Conservation (phyloP, 2,329 filamentous ascomycete genomes). For the Phyllosticta ampelicida region DNA sequence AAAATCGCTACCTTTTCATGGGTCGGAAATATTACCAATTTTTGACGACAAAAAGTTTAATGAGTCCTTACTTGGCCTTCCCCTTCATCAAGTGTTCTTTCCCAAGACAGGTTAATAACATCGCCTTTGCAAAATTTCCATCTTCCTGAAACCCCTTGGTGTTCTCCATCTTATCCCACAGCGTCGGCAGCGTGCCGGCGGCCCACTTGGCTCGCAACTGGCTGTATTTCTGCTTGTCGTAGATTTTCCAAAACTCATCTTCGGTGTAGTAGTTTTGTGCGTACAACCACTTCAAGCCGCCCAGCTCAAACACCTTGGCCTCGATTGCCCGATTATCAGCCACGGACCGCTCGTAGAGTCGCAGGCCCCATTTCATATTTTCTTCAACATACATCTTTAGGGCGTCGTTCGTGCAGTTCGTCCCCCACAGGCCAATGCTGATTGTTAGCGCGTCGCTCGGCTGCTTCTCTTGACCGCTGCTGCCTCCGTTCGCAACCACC, state of each 20-base stretch:
- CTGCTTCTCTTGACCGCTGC: conserved; percentile 14
- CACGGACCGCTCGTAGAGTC: background rate
- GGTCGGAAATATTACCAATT: too few relatives aligned
- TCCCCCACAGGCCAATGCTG: conserved; percentile 64
- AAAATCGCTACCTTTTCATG: background rate
- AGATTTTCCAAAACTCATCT: conserved; percentile 52
- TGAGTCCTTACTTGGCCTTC: background rate
- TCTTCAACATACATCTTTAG: conserved; percentile 23
- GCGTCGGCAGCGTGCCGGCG: background rate
- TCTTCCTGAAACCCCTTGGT: background rate
- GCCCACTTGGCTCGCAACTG: background rate
- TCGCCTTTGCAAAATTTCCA: background rate
- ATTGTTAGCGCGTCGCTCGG: conserved; percentile 30
- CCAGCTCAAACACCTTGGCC: conserved; percentile 45
- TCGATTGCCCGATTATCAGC: conserved; percentile 48
- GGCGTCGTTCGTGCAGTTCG: conserved; percentile 42
- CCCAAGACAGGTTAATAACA: background rate
- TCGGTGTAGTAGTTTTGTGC: conserved; percentile 58
- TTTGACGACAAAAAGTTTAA: too few relatives aligned
- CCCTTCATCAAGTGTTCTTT: background rate
- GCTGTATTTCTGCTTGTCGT: background rate
- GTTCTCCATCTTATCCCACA: background rate
- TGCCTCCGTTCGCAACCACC: conserved; percentile 6
- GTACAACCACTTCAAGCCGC: conserved; percentile 61
- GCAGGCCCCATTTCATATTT: background rate